phyloP scores from a whole-genome alignment of 305 asterid species.

The Fraxinus baroniana region DNA sequence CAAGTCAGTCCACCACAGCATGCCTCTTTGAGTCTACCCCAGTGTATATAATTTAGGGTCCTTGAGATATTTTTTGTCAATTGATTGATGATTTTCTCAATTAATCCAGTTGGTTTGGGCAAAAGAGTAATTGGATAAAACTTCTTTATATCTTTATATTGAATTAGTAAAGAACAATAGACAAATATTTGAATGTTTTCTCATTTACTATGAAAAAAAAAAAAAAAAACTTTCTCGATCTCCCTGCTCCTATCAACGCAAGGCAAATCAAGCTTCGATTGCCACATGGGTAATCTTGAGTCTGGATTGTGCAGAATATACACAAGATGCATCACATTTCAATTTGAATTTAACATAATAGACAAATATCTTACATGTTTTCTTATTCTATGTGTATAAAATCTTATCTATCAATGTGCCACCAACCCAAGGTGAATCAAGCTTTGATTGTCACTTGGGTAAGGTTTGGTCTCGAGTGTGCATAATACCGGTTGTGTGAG shows the following conservation, averaged over 20 bases:
- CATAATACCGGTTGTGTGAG: not conserved
- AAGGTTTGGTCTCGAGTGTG: not conserved
- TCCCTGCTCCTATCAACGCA: not conserved
- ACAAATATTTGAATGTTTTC: not conserved
- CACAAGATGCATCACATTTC: not conserved
- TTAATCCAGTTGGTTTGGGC: not conserved
- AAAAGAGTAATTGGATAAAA: not conserved
- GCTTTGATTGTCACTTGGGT: not conserved
- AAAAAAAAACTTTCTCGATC: not conserved
- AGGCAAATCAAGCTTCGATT: not conserved
- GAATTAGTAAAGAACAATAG: not conserved
- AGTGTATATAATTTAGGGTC: not conserved
- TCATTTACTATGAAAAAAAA: not conserved
- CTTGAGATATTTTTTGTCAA: not conserved
- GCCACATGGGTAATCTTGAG: no score
- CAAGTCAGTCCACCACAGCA: slow-evolving; percentile 24
- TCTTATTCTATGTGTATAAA: not conserved
- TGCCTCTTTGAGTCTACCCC: not conserved
- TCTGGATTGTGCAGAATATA: not conserved
- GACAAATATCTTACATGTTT: not conserved
- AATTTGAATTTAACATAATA: not conserved
- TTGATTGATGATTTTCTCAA: not conserved
- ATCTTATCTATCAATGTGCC: not conserved
- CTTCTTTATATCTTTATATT: not conserved
- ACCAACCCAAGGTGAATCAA: not conserved